Evolutionary conservation across 208 protist genomes (phyloP).

Genomic region (Novymonas esmeraldas): DNA sequence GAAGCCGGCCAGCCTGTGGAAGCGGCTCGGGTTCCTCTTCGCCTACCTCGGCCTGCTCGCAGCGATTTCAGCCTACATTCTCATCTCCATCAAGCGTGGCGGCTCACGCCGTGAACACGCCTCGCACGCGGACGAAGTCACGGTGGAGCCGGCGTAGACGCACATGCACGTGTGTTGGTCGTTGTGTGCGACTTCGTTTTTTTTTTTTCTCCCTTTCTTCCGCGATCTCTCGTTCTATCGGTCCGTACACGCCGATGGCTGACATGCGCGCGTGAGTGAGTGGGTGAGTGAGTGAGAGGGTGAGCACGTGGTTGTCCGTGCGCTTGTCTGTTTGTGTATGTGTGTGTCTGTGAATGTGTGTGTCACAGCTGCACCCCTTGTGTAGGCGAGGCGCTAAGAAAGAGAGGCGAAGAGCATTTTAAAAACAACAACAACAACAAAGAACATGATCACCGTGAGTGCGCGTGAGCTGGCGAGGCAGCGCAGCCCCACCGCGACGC

Average conservation of each 20-base stretch:
- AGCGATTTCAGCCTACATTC: constrained; percentile 35
- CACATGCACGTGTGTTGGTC: background rate
- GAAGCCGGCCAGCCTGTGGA: constrained; percentile 12
- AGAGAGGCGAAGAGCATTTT: no score
- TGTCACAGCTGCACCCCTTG: no score
- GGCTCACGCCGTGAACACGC: constrained; percentile 6
- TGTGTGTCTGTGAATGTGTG: background rate
- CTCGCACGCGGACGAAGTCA: constrained; percentile 20
- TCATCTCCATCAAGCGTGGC: constrained; percentile 28
- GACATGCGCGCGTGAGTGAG: background rate
- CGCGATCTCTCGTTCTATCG: background rate
- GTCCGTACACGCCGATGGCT: background rate
- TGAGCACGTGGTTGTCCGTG: background rate
- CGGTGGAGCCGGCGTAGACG: constrained; percentile 18
- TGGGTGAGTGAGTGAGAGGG: background rate
- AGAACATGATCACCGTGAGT: no score
- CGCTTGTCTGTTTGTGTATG: background rate
- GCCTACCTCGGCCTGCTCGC: constrained; percentile 44
- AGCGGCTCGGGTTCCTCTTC: constrained; percentile 34
- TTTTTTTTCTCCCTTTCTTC: constrained; percentile 10
- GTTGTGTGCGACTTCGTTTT: constrained; percentile 13
- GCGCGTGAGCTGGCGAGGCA: no score
- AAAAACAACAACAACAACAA: no score
- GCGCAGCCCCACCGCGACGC: no score
- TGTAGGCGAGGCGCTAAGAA: no score